Conservation (phyloP, 306 rosid species). For the Prunus mira region DNA sequence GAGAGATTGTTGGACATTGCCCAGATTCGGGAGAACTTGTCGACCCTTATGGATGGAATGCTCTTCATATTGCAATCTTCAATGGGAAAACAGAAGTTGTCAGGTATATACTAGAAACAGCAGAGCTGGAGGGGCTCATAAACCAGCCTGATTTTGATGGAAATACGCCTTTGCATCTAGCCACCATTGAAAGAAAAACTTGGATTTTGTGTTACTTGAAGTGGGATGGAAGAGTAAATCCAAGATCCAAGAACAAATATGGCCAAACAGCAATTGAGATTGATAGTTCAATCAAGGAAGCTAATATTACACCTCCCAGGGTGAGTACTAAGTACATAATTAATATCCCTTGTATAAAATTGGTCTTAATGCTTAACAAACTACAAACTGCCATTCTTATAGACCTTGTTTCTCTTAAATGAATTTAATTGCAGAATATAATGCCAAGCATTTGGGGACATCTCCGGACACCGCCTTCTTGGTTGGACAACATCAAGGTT, state of each 20-base stretch:
- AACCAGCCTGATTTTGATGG: conserved; percentile 8
- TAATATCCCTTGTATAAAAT: background rate
- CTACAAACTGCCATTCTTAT: no score
- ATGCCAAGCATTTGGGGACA: background rate
- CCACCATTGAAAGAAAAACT: background rate
- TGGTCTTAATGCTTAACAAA: background rate
- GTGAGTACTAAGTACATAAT: background rate
- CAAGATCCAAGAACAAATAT: background rate
- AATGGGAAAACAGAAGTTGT: background rate
- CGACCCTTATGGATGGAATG: background rate
- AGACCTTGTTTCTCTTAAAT: no score
- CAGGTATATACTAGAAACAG: background rate
- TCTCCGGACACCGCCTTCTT: background rate
- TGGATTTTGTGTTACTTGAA: background rate
- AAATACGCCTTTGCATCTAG: conserved; percentile 1
- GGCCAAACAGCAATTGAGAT: background rate
- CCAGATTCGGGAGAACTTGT: background rate
- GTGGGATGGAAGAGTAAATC: conserved; percentile 9
- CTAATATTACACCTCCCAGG: background rate
- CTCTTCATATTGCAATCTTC: conserved; percentile 1
- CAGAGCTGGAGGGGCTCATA: background rate
- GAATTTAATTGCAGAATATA: background rate
- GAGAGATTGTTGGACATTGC: background rate
- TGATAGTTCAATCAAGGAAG: background rate
- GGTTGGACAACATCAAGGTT: background rate